Conservation (phyloP, 495 filamentous ascomycete genomes). For the Penicillium maclennaniae region DNA sequence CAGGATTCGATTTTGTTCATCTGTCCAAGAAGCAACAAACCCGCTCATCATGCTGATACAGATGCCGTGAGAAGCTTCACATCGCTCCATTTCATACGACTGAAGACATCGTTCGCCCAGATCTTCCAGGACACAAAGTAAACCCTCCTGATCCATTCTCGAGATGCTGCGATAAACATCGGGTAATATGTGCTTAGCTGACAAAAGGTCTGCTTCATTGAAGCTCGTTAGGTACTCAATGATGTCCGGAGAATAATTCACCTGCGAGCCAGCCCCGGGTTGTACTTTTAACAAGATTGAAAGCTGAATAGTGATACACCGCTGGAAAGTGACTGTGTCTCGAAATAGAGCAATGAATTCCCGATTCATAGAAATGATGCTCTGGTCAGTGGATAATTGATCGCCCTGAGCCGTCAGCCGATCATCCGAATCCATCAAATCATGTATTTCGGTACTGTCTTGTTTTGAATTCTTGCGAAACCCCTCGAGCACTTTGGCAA, state of each 20-base stretch:
- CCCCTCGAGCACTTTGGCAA: constrained; percentile 42
- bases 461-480: constrained; percentile 28
- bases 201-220: constrained; percentile 56
- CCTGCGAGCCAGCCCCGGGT: constrained; percentile 26
- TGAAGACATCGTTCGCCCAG: constrained; percentile 59
- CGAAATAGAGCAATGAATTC: constrained; percentile 23
- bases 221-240: constrained; percentile 57
- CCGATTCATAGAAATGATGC: constrained; percentile 32
- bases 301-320: constrained; percentile 35
- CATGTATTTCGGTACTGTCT: constrained; percentile 24
- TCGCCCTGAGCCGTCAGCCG: constrained; percentile 57
- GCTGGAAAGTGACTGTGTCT: constrained; percentile 34
- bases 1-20: constrained; percentile 50
- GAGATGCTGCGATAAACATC: constrained; percentile 37
- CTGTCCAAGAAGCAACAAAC: constrained; percentile 62
- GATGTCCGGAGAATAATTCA: constrained; percentile 39
- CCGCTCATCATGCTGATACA: constrained; percentile 68
- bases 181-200: constrained; percentile 47
- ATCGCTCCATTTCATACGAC: constrained; percentile 62
- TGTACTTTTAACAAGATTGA: constrained; percentile 30
- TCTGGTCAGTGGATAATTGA: constrained; percentile 21
- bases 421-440: constrained; percentile 78
- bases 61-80: constrained; percentile 68
- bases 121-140: constrained; percentile 47
- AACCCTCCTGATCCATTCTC: constrained; percentile 29